These are phyloP conservation scores for Fraxinus nigra DNA, from an alignment of 305 asterid genomes.

Conservation along the genomic window DNA sequence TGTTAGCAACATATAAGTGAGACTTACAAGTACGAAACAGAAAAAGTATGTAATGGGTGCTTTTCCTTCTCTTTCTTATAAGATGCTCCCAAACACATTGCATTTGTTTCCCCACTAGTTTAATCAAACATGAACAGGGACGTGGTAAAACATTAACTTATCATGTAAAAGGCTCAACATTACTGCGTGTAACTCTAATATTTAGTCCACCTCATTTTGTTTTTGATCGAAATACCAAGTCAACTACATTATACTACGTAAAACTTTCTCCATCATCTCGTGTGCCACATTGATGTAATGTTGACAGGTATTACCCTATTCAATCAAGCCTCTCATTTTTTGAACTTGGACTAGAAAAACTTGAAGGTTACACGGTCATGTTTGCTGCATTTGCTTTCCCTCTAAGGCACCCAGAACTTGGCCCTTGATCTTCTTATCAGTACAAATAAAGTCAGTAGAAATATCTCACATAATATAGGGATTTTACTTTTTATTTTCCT, in stretches of 20 bases:
- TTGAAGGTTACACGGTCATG: neutral
- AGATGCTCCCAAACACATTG: neutral
- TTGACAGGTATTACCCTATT: neutral
- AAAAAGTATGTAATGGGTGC: neutral
- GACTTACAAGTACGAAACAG: neutral
- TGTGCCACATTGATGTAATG: conserved; percentile 18
- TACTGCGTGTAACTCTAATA: neutral
- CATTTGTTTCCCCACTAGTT: neutral
- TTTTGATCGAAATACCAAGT: neutral
- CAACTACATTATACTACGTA: neutral
- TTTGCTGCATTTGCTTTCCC: conserved; percentile 1
- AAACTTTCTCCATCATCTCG: conserved; percentile 1
- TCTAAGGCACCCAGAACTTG: neutral
- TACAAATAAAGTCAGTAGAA: neutral
- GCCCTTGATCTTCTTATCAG: neutral
- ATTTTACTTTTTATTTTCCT: neutral
- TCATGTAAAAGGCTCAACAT: neutral
- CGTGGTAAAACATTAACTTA: neutral
- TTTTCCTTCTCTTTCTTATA: neutral
- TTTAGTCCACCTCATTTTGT: neutral
- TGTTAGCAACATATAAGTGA: neutral
- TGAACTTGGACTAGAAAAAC: neutral
- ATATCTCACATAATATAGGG: neutral
- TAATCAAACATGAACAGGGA: neutral
- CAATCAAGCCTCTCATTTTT: neutral